These are phyloP conservation scores for Tremella mesenterica DNA, from an alignment of 768 basidiomycete genomes.

Conservation along the genomic window DNA sequence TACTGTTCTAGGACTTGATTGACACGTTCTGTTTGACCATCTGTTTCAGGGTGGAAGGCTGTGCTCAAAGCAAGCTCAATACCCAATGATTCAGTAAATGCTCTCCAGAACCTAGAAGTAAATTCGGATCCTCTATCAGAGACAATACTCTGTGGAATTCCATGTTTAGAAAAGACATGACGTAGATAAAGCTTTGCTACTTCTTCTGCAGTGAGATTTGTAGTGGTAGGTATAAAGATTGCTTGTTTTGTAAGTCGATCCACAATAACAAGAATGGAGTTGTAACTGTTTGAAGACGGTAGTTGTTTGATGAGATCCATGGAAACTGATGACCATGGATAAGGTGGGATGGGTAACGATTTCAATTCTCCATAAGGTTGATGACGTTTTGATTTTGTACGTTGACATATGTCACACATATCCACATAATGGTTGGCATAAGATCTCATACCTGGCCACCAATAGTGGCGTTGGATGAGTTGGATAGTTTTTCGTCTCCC, in stretches of 20 bases:
- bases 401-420: constrained; percentile 45
- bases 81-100: constrained; percentile 36
- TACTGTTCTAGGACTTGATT: constrained; percentile 48
- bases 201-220: constrained; percentile 33
- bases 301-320: constrained; percentile 47
- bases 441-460: constrained; percentile 36
- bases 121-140: constrained; percentile 8
- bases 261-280: constrained; percentile 46
- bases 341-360: constrained; percentile 29
- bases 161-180: constrained; percentile 9
- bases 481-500: constrained; percentile 33
- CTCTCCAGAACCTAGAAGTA: constrained; percentile 37
- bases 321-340: constrained; percentile 44
- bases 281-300: constrained; percentile 38
- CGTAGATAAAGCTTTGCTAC: constrained; percentile 19
- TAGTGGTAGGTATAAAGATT: constrained; percentile 48
- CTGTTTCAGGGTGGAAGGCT: constrained; percentile 49
- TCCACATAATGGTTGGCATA: constrained; percentile 41
- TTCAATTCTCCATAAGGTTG: constrained; percentile 45
- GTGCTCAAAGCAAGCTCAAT: constrained; percentile 36
- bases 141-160: constrained; percentile 1
- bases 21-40: constrained; percentile 47
- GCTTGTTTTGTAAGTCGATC: constrained; percentile 47
- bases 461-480: constrained; percentile 29
- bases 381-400: constrained; percentile 44